A percentile compares a stretch with the other conserved stretches of the same genome.
Conservation (phyloP, 176 grass and related monocot genomes). For the Echinochloa phyllopogon region DNA sequence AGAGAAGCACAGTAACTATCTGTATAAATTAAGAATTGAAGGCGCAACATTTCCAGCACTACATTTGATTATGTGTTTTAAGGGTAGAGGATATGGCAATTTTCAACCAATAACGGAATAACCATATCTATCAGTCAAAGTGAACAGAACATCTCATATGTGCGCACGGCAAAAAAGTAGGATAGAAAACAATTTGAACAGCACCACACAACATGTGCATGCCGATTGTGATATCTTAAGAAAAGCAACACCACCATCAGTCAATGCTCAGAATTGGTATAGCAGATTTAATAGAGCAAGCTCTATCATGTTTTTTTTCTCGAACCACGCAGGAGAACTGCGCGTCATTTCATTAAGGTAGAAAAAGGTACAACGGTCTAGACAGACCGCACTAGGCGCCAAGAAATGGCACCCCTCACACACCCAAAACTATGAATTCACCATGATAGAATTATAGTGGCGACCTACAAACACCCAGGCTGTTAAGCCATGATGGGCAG, state of each 20-base stretch:
- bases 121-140: conserved; percentile 6
- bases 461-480: too few species aligned
- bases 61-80: conserved; percentile 11
- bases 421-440: too few species aligned
- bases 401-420: too few species aligned
- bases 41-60: background rate
- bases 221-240: conserved; percentile 8
- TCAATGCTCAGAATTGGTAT: background rate
- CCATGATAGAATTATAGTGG: too few species aligned
- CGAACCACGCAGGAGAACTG: too few species aligned
- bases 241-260: conserved; percentile 22
- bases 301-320: background rate
- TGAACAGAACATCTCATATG: conserved; percentile 8
- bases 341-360: too few species aligned
- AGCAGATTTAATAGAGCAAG: conserved; percentile 11
- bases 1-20: conserved; percentile 15
- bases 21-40: conserved; percentile 5
- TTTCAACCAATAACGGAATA: background rate
- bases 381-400: too few species aligned
- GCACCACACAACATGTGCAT: conserved; percentile 32
- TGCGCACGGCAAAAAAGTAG: background rate
- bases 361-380: too few species aligned
- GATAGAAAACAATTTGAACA: conserved; percentile 10
- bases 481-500: too few species aligned
- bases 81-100: background rate